Evolutionary conservation across 1,284 basidiomycete genomes (phyloP).

Genomic region (Pseudozyma flocculosa): DNA sequence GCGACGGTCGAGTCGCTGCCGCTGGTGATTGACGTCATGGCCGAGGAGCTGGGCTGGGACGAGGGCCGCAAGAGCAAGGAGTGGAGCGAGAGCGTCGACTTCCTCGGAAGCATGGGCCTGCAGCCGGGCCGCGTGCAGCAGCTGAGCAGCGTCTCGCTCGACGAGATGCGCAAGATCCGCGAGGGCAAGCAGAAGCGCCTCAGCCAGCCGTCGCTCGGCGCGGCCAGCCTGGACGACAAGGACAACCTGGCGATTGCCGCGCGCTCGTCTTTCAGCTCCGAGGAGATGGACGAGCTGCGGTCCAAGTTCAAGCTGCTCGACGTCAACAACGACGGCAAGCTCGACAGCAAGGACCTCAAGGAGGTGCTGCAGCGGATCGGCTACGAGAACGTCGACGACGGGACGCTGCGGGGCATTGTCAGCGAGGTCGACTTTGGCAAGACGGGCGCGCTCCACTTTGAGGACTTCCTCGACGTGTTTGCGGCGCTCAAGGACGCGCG

Average conservation of each 20-base stretch:
- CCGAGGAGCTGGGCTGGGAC: constrained; percentile 78
- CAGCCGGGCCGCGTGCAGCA: constrained; percentile 41
- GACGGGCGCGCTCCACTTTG: constrained; percentile 47
- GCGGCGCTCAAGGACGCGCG: constrained; percentile 48
- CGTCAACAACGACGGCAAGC: constrained; percentile 45
- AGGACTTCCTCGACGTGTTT: constrained; percentile 50
- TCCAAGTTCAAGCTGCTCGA: constrained; percentile 47
- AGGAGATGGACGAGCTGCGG: constrained; percentile 48
- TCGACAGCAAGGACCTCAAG: constrained; percentile 47
- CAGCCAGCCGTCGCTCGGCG: constrained; percentile 19
- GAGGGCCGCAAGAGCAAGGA: constrained; percentile 64
- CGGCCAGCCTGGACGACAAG: constrained; percentile 25
- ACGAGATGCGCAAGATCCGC: constrained; percentile 38
- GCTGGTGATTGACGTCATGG: constrained; percentile 86
- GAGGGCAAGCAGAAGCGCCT: constrained; percentile 27
- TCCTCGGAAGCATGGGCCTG: constrained; percentile 60
- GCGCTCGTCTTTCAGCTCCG: constrained; percentile 44
- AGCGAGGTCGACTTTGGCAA: constrained; percentile 49
- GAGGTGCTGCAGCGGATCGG: constrained; percentile 45
- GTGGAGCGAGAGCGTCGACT: constrained; percentile 47
- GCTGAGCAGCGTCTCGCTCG: constrained; percentile 38
- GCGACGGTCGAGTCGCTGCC: constrained; percentile 83
- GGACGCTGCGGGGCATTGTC: constrained; percentile 42
- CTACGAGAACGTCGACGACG: constrained; percentile 43
- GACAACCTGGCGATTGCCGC: constrained; percentile 36